Evolutionary conservation across 1,284 basidiomycete species (phyloP).

Genomic region (Ceratobasidium sp.): DNA sequence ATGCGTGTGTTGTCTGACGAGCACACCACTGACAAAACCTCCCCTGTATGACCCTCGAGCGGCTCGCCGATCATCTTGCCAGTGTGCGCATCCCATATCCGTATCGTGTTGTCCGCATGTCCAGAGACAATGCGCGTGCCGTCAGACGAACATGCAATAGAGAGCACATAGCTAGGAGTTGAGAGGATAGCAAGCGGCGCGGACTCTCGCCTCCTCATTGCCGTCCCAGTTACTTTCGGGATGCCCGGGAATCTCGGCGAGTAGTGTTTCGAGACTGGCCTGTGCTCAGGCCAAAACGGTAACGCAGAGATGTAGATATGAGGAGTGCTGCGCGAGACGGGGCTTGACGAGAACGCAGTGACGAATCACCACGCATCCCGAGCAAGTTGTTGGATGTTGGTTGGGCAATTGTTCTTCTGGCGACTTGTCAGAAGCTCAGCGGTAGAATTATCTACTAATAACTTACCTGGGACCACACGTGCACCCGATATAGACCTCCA

Average conservation of each 20-base stretch:
- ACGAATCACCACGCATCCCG: conserved; percentile 44
- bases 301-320: conserved; percentile 49
- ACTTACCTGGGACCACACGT: conserved; percentile 5
- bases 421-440: not conserved
- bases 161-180: too few relatives aligned
- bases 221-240: not conserved
- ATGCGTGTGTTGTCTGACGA: too few relatives aligned
- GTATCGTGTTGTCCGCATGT: too few relatives aligned
- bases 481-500: not conserved
- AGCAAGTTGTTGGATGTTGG: not conserved
- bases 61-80: too few relatives aligned
- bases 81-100: too few relatives aligned
- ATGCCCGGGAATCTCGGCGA: not conserved
- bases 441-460: not conserved
- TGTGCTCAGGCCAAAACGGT: conserved; percentile 43
- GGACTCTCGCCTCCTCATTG: too few relatives aligned
- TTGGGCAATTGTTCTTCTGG: not conserved
- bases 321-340: conserved; percentile 40
- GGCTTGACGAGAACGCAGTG: conserved; percentile 8
- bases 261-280: conserved; percentile 1
- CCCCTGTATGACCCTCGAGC: too few relatives aligned
- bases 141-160: too few relatives aligned
- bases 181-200: too few relatives aligned
- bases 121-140: too few relatives aligned
- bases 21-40: too few relatives aligned